A percentile compares a stretch with the other conserved stretches of the same genome.
Evolutionary conservation across 2,329 filamentous ascomycete genomes (phyloP).

Genomic region (Colletotrichum sp.): DNA sequence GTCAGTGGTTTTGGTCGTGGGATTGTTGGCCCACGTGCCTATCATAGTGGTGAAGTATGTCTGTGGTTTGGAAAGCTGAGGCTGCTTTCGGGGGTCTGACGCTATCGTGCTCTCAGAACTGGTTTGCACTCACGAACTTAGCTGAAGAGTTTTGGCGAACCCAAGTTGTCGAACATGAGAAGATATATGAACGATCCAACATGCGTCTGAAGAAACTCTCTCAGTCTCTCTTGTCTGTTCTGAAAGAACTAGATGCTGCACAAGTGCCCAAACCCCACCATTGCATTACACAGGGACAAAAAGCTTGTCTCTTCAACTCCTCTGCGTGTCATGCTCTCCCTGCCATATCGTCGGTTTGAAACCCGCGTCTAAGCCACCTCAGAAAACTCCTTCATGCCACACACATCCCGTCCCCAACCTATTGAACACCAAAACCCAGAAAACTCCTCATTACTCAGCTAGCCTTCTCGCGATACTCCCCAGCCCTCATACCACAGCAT

Average conservation of each 20-base stretch:
- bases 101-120: neutral
- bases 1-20: neutral
- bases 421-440: neutral
- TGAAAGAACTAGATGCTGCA: neutral
- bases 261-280: neutral
- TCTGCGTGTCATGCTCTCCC: neutral
- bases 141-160: accelerated
- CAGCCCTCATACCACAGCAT: slow-evolving; percentile 68
- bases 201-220: accelerated
- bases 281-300: neutral
- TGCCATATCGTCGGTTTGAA: neutral
- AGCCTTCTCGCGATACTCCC: neutral
- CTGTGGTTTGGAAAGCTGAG: accelerated
- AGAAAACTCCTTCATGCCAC: neutral
- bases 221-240: neutral
- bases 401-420: too few species aligned
- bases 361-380: neutral
- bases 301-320: neutral
- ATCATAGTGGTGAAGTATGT: accelerated
- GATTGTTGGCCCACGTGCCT: neutral
- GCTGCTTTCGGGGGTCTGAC: neutral
- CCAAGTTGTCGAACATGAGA: accelerated
- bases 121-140: accelerated
- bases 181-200: accelerated
- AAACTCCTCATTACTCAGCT: neutral